Base-by-base conservation (phyloP, 345 rosid species). In the Camelina neglecta region DNA sequence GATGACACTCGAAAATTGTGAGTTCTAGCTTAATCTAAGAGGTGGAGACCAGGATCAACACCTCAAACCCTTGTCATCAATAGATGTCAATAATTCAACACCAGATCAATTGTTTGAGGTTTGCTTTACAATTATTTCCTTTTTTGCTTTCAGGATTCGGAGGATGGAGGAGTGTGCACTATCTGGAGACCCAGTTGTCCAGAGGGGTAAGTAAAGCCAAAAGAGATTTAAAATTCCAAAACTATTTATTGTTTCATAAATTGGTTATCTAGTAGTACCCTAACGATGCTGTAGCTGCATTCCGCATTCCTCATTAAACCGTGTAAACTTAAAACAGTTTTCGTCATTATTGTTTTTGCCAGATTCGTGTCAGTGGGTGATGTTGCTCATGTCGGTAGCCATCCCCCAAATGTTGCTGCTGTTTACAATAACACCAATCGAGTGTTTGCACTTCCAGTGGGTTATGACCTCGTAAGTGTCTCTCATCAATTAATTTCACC, bases 171-270 rank as follows among this genome's bases (percentile, higher is more conserved):
- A 68, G 77, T 86, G 12, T 92, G 91, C 81, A 87, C 85, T 88
- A 90, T 92, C 65, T 95, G 99, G 97, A 87, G 96, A 81, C 97
- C 97, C 39, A 82, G 75, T 79, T 95, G 96, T 87, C 91, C 93
- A 10, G 87, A 82, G 1, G 96, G 97, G 99, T 95, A 95, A 86
- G 57, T 74, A 5, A 57, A 29, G 15, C 54, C 20, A 38, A 29
- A 53, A 67, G 44, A 67, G 35, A 36, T 59, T n/a, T 18, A 18
- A 49, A 21, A 63, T 44, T 31, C 38, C 47, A 16, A 44, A 26
- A 11, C 21, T 54, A 18, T 18, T 44, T 44, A 61, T 38, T 18
- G 18, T 18, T 18, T 18, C 18, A 26, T 38, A 20, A 29, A 15
- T 44, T 64, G 47, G 64, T 20, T 55, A 64, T 29, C 8, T 54